Conservation (phyloP, 768 basidiomycete genomes). For the Obba rivulosa region DNA sequence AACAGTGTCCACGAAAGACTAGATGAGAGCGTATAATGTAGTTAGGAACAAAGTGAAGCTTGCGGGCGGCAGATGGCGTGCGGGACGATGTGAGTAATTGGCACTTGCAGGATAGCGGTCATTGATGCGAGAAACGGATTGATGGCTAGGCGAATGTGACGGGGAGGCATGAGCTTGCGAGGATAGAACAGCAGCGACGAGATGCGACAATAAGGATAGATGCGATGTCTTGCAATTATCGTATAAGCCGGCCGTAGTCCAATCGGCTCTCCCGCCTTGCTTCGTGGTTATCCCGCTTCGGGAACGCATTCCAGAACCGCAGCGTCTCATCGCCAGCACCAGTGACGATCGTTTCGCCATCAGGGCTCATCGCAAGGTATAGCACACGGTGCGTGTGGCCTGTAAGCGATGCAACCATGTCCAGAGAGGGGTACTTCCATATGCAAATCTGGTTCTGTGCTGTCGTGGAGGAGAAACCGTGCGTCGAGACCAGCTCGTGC, state of each 20-base stretch:
- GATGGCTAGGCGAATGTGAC: no score
- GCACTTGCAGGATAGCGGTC: not conserved
- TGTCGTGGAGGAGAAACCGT: constrained; percentile 90
- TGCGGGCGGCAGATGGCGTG: not conserved
- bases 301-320: constrained; percentile 96
- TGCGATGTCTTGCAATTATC: constrained; percentile 11
- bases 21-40: constrained; percentile 9
- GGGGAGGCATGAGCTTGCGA: not conserved
- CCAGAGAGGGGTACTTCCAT: constrained; percentile 90
- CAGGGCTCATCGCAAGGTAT: constrained; percentile 96
- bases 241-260: constrained; percentile 41
- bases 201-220: constrained; percentile 6
- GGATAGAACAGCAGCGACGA: not conserved
- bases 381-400: constrained; percentile 95
- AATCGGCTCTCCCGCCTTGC: constrained; percentile 33
- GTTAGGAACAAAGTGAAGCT: not conserved
- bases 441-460: constrained; percentile 96
- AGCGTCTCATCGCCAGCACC: constrained; percentile 98
- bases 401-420: constrained; percentile 91
- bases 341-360: constrained; percentile 96
- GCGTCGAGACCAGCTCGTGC: constrained; percentile 96
- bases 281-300: constrained; percentile 51
- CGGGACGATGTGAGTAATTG: not conserved
- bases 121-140: not conserved
- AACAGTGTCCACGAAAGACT: not conserved